These are phyloP conservation scores for Hydnomerulius pinastri DNA, from an alignment of 768 basidiomycete species.

Conservation along the genomic window DNA sequence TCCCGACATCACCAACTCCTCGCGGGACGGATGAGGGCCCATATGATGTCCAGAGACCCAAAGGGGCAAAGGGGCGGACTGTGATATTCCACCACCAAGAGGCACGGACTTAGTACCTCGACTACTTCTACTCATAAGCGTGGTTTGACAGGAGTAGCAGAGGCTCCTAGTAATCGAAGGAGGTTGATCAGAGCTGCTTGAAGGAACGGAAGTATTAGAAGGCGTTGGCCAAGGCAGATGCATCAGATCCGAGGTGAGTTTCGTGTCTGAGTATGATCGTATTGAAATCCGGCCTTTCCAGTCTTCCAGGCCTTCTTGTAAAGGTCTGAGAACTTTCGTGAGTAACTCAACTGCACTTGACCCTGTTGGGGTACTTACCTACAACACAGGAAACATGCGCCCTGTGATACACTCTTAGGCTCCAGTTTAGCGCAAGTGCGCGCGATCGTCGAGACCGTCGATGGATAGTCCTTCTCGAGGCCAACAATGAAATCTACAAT, in stretches of 20 bases:
- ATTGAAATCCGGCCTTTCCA: slow-evolving; percentile 81
- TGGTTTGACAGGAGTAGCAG: slow-evolving; percentile 67
- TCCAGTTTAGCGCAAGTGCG: slow-evolving; percentile 79
- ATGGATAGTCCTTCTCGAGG: slow-evolving; percentile 80
- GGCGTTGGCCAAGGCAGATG: slow-evolving; percentile 5
- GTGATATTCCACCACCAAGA: slow-evolving; percentile 9
- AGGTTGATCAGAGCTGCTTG: background rate
- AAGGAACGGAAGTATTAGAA: background rate
- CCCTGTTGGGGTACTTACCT: slow-evolving; percentile 41
- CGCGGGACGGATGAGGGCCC: slow-evolving; percentile 3
- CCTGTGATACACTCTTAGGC: slow-evolving; percentile 55
- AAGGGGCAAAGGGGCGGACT: slow-evolving; percentile 21
- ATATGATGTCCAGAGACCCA: slow-evolving; percentile 34
- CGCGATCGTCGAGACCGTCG: slow-evolving; percentile 82
- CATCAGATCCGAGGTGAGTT: slow-evolving; percentile 15
- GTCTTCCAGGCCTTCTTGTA: slow-evolving; percentile 61
- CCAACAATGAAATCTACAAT: slow-evolving; percentile 74
- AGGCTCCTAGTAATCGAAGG: slow-evolving; percentile 42
- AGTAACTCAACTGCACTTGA: background rate
- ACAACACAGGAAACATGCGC: slow-evolving; percentile 63
- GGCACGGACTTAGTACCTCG: slow-evolving; percentile 33
- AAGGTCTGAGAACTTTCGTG: slow-evolving; percentile 45
- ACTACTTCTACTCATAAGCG: slow-evolving; percentile 57
- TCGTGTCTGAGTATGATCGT: slow-evolving; percentile 42
- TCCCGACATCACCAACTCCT: background rate